phyloP scores from a whole-genome alignment of 176 grass and related monocot genomes.

The Typha latifolia region DNA sequence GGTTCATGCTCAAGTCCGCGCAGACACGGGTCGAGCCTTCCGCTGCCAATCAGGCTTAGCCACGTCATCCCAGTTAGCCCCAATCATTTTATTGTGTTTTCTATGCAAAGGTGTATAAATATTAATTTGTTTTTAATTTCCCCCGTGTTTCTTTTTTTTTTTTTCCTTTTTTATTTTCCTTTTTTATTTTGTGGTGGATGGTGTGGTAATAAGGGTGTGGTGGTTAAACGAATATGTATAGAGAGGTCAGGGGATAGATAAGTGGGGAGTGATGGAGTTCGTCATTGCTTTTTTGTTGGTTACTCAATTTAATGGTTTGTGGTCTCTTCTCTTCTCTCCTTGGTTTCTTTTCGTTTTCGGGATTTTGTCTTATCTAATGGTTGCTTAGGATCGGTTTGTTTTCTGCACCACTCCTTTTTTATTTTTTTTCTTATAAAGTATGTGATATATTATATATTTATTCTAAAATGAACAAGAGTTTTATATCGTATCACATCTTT shows the following conservation, averaged over 20 bases:
- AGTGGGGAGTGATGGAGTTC: neutral
- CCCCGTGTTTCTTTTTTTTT: too few species aligned
- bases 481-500: too few species aligned
- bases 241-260: neutral
- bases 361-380: neutral
- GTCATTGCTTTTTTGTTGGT: neutral
- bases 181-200: too few species aligned
- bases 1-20: constrained; percentile 48
- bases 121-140: too few species aligned
- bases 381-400: too few species aligned
- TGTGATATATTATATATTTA: too few species aligned
- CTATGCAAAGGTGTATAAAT: neutral
- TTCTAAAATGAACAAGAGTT: too few species aligned
- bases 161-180: too few species aligned
- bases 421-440: too few species aligned
- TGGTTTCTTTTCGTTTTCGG: too few species aligned
- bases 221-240: neutral
- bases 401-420: too few species aligned
- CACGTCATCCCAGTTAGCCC: neutral
- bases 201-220: neutral
- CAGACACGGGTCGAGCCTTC: constrained; percentile 41
- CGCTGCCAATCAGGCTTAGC: constrained; percentile 6
- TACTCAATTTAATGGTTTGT: neutral
- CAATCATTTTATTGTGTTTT: neutral
- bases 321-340: neutral